Conservation (phyloP, 805 yeast species). For the Vanderwaltozyma polyspora region DNA sequence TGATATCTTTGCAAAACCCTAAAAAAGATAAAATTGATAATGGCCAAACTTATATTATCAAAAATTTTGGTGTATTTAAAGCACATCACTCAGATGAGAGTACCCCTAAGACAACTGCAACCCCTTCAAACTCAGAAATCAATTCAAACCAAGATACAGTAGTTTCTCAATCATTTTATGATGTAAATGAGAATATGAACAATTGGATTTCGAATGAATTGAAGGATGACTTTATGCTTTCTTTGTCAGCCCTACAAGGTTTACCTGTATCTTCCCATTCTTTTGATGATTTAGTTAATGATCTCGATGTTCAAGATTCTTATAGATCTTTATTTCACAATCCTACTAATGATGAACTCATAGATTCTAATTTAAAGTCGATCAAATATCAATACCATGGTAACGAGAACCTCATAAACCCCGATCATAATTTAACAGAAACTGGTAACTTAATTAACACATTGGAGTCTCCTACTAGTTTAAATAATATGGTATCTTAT, state of each 20-base stretch:
- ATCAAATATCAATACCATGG: too few relatives aligned
- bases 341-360: background rate
- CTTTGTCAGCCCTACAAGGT: constrained; percentile 6
- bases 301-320: background rate
- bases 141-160: constrained; percentile 2
- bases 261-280: constrained; percentile 2
- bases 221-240: constrained; percentile 3
- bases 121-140: constrained; percentile 9
- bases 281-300: background rate
- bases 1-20: constrained; percentile 36
- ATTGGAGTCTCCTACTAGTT: background rate
- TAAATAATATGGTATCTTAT: background rate
- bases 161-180: background rate
- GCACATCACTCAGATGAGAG: background rate
- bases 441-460: background rate
- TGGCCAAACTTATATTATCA: constrained; percentile 43
- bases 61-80: constrained; percentile 77
- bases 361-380: background rate
- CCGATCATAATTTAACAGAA: background rate
- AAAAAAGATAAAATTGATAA: constrained; percentile 31
- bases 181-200: constrained; percentile 11
- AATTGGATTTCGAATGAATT: constrained; percentile 9
- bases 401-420: too few relatives aligned
- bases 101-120: background rate
- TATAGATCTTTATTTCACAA: background rate